Conservation (phyloP, 2,329 filamentous ascomycete species). For the Monilinia fructicola region DNA sequence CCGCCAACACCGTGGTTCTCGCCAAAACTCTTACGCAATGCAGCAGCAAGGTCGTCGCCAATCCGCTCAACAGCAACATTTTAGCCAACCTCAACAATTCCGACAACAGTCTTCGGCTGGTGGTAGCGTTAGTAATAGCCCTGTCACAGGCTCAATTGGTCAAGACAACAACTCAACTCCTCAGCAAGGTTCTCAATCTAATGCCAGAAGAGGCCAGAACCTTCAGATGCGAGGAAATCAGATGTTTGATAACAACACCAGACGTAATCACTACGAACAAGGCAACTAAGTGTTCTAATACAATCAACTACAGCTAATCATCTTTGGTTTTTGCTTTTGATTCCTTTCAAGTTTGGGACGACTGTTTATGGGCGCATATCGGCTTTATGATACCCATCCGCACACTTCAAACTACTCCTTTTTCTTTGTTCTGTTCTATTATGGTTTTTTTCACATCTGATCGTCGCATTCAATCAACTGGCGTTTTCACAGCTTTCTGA, state of each 20-base stretch:
- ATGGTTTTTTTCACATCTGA: conserved; percentile 11
- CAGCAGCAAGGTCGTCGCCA: conserved; percentile 14
- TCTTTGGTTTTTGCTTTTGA: conserved; percentile 4
- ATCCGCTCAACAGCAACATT: conserved; percentile 6
- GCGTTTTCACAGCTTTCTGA: background rate
- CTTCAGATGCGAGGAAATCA: conserved; percentile 11
- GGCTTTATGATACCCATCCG: conserved; percentile 15
- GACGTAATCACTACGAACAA: background rate
- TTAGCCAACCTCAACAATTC: conserved; percentile 10
- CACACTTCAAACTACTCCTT: background rate
- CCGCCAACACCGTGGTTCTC: background rate
- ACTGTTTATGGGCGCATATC: background rate
- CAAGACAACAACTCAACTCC: background rate
- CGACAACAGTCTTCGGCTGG: background rate
- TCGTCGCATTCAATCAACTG: background rate
- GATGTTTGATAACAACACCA: conserved; percentile 7
- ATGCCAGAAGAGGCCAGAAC: background rate
- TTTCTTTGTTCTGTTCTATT: background rate
- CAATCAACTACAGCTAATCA: background rate
- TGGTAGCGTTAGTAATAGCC: conserved; percentile 2
- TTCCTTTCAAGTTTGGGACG: conserved; percentile 3
- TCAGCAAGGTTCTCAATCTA: conserved; percentile 15
- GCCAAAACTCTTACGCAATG: conserved; percentile 3
- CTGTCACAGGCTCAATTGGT: background rate
- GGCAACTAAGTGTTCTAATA: background rate